Base-by-base conservation (phyloP, 768 basidiomycete genomes). In the Kwoniella sp. region DNA sequence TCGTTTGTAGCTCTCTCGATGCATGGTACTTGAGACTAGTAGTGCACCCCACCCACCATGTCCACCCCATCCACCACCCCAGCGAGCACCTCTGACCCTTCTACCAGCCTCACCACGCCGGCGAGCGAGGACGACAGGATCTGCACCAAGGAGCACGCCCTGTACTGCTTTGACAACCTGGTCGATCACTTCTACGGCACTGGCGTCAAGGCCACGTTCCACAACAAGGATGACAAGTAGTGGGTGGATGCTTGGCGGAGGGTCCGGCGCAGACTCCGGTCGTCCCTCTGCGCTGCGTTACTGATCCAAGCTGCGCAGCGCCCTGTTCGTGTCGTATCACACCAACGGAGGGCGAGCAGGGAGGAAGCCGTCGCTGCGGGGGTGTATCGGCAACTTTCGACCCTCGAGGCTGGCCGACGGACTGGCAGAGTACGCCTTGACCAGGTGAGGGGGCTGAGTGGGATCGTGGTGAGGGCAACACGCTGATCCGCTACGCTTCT, bases 291-390 rank as follows among this genome's bases (percentile, higher is more conserved):
- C 15, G 26, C 20, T 34, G 17, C 32, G 34, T 20, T 14, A 14
- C 22, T 25, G 23, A 43, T 43, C 23, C 8, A 12, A n/a, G 3
- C 28, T 17, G 17, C 23, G 3, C 58, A 90, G 89, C 75, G 90
- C 92, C 11, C 79, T 99, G 49, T 99, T 99, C 74, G 89, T 98
- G 27, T 98, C 93, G 5, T 99, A 92, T 92, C 91, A 89, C 75
- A 85, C 82, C 38, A 81, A 80, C 53, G 79, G 81, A 27, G 79
- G 79, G 51, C 82, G 56, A 29, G 76, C 82, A 2, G 57, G 59
- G 31, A 38, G 44, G n/a, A 62, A 66, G 42, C 54, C 57, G 8
- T 33, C 81, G 53, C 78, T 99, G 56, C 78, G 93, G 46, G 93
- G 93, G 40, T 99, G 93, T 76, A 96, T 99, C 63, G 93, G 93